Evolutionary conservation across 768 basidiomycete species (phyloP).

Genomic region (Boletus pseudopeckii): DNA sequence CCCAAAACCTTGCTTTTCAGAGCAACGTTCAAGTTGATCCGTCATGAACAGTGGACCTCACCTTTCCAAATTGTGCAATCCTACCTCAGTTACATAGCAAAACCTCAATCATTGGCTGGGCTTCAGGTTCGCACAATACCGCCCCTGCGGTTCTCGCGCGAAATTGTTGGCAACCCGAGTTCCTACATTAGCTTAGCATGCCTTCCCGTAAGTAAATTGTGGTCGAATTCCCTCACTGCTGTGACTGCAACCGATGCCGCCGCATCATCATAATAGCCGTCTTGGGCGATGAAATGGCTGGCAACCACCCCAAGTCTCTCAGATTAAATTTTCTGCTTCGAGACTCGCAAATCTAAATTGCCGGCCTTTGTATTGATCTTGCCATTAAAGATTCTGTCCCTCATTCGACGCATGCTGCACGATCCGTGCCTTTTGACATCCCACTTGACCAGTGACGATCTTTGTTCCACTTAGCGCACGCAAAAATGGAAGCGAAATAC

Average conservation of each 20-base stretch:
- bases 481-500: slow-evolving; percentile 24
- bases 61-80: slow-evolving; percentile 8
- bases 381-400: slow-evolving; percentile 10
- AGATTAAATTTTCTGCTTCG: slow-evolving; percentile 17
- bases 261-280: slow-evolving; percentile 16
- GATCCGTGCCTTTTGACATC: slow-evolving; percentile 12
- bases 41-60: slow-evolving; percentile 1
- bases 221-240: slow-evolving; percentile 15
- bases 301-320: slow-evolving; percentile 4
- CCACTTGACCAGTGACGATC: slow-evolving; percentile 12
- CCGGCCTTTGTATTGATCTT: slow-evolving; percentile 10
- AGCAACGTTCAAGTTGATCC: slow-evolving; percentile 13
- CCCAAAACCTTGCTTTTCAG: slow-evolving; percentile 8
- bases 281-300: slow-evolving; percentile 4
- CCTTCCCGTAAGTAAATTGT: slow-evolving; percentile 16
- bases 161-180: slow-evolving; percentile 10
- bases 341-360: slow-evolving; percentile 19
- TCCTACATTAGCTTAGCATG: slow-evolving; percentile 15
- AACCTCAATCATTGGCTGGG: slow-evolving; percentile 6
- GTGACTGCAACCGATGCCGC: slow-evolving; percentile 11
- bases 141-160: slow-evolving; percentile 15
- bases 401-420: slow-evolving; percentile 3
- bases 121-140: slow-evolving; percentile 13
- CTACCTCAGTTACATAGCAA: slow-evolving; percentile 2
- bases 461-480: slow-evolving; percentile 12